Evolutionary conservation across 768 basidiomycete genomes (phyloP), one percentile per base, ranked within the genome.

Genomic region (Saitozyma sp.): DNA sequence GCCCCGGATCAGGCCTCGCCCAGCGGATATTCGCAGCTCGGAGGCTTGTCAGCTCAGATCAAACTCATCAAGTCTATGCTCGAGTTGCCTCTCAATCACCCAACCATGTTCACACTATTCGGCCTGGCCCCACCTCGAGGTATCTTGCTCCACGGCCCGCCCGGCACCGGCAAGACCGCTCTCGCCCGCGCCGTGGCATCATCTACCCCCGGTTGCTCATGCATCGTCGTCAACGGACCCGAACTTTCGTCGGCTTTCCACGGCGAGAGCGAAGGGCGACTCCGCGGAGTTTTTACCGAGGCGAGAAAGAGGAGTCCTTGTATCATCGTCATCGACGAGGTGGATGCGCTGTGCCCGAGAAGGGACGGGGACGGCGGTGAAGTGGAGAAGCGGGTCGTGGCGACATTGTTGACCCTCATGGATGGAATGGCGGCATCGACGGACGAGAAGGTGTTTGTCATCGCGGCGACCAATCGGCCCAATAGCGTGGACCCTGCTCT

Each of bases 401-500:
- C 96, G 19, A 96, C 92, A 17, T 82, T 99, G 52, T 81, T 99
- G 71, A 98, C 96, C 2, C 85, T 96, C 61, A 86, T 99, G 81
- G 96, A 99, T 76, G 96, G 96, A 8, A 80, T 84, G 72, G 84
- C 84, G 20, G 82, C 81, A 43, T 82, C 80, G 6, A 78, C 79
- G 19, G 60, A 56, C 0, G 67, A 59, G 3, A 84, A 89, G 63
- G 91, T 99, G 11, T 89, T 98, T 5, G 91, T 99, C 42, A 90
- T 99, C 63, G 96, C 92, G 0, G 96, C 96, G 0, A 98, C 70
- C 9, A 70, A 74, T 42, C 84, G 96, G 70, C 96, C 96, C 43
- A 99, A 99, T 84, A 97, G 95, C 38, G 95, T 99, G 69, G 96
- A 99, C 79, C 96, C 96, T 48, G 96, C 96, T n/a, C 88, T 99